Conservation (phyloP, 2,329 filamentous ascomycete species). For the Aureobasidium sp. region DNA sequence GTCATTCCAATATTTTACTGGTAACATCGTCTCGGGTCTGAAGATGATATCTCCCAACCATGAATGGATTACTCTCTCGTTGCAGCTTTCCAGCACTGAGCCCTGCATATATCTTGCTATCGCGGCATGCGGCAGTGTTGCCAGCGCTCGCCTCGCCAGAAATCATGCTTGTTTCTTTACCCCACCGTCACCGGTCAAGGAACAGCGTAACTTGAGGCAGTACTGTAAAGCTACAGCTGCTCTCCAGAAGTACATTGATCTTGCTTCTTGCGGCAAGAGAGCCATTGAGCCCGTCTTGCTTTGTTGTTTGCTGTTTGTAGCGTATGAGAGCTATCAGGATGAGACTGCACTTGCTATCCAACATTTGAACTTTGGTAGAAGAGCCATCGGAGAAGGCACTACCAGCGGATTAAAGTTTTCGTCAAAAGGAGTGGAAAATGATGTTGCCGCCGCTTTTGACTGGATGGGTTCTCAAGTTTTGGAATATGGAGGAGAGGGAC, state of each 20-base stretch:
- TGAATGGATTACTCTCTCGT: constrained; percentile 1
- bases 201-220: not conserved
- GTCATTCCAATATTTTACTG: not conserved
- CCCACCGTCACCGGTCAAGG: not conserved
- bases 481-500: not conserved
- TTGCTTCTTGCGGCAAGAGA: not conserved
- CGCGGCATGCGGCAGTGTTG: not conserved
- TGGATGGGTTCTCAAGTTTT: not conserved
- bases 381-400: not conserved
- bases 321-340: constrained; percentile 5
- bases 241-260: constrained; percentile 10
- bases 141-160: not conserved
- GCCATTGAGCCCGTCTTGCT: not conserved
- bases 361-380: not conserved
- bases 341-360: not conserved
- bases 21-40: not conserved
- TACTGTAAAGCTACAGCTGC: constrained; percentile 2
- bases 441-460: not conserved
- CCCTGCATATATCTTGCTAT: not conserved
- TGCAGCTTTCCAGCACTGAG: not conserved
- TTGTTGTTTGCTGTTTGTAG: constrained; percentile 1
- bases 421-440: not conserved
- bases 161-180: not conserved
- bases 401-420: not conserved
- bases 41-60: not conserved